Base-by-base conservation (phyloP, 495 filamentous ascomycete genomes). In the Sordaria brevicollis region DNA sequence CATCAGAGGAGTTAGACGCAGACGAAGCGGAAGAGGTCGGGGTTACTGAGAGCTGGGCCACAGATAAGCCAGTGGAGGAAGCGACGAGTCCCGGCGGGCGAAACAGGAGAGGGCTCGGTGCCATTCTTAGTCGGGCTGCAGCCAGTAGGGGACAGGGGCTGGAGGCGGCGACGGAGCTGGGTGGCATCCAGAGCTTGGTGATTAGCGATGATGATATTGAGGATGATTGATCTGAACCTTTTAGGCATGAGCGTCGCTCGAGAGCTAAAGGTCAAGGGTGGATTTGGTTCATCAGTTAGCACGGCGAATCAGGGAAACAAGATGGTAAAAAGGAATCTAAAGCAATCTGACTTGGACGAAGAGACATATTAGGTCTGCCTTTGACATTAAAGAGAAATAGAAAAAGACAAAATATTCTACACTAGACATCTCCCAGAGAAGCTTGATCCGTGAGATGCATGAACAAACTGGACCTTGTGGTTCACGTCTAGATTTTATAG, bases 171-270 rank as follows among this genome's bases (percentile, higher is more conserved):
- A 72, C 79, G 4, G 79, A 83, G 21, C 80, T 83, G 54, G 80
- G 49, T 57, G 49, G 82, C 68, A 83, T 86, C 57, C 86, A 89
- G 78, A 89, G 88, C 67, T 77, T 96, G 69, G 87, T 93, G 67
- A 81, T 98, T 54, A 93, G 90, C 75, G 94, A 98, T 77, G 95
- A 99, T 83, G 95, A 99, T 84, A 98, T 99, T 79, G 93, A 93
- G 79, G 94, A 97, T 81, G 88, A 90, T 76, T 86, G 74, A 80
- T 71, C 3, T 54, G 3, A n/a, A 34, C 33, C 35, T 34, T 19
- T 39, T 29, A n/a, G 69, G 34, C 31, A 35, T 10, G 5, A 11
- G 5, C 11, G 5, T 4, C 7, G 8, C 0, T 31, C 5, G 0
- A 0, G 25, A 31, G 1, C 49, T 3, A 1, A 31, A 0, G 13